A percentile compares a stretch with the other conserved stretches of the same genome.
These are phyloP conservation scores for Draba incana DNA, from an alignment of 345 rosid species.

Conservation along the genomic window DNA sequence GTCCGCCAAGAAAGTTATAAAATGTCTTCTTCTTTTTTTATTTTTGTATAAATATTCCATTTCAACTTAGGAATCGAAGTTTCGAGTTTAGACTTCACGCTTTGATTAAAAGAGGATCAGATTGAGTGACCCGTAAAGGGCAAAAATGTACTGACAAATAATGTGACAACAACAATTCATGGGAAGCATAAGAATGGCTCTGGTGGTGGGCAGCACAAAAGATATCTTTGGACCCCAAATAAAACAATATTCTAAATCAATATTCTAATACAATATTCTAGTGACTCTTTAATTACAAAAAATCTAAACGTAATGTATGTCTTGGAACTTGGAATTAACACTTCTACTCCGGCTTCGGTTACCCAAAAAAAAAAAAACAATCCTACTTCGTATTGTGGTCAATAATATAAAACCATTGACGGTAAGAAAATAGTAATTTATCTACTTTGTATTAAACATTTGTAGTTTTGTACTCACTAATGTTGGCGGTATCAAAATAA, in stretches of 20 bases:
- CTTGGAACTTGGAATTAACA: conserved; percentile 2
- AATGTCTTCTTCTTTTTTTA: neutral
- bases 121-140: conserved; percentile 20
- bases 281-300: no score
- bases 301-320: no score
- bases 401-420: neutral
- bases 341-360: no score
- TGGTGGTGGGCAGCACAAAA: conserved; percentile 40
- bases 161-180: conserved; percentile 39
- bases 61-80: neutral
- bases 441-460: no score
- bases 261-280: neutral
- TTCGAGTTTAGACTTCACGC: conserved; percentile 7
- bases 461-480: no score
- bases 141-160: conserved; percentile 35
- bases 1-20: neutral
- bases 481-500: no score
- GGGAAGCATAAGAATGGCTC: conserved; percentile 30
- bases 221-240: conserved; percentile 7
- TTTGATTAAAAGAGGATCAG: conserved; percentile 6
- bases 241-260: neutral
- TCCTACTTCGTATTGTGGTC: no score
- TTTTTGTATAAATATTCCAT: neutral
- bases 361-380: no score
- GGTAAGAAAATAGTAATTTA: no score